Percentiles rank a stretch among this genome's conserved stretches.
Evolutionary conservation across 352 stramenopile genomes (phyloP).

Genomic region (Pythium phragmitis): DNA sequence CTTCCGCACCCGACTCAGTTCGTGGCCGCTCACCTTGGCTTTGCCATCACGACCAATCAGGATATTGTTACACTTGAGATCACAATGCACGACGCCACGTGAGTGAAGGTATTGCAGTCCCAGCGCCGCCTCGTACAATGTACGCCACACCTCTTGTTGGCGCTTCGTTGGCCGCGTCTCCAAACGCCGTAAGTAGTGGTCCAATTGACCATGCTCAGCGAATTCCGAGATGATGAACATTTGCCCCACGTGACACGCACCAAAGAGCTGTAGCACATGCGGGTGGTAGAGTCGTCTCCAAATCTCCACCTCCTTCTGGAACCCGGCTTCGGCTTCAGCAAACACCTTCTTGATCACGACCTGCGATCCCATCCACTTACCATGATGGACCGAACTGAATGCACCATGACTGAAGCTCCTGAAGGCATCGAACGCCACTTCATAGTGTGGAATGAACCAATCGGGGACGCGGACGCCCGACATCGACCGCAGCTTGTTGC

Average conservation of each 20-base stretch:
- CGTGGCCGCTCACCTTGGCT: constrained; percentile 28
- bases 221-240: constrained; percentile 44
- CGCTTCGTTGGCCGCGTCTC: constrained; percentile 14
- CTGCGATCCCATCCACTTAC: constrained; percentile 30
- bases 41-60: constrained; percentile 32
- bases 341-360: constrained; percentile 36
- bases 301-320: constrained; percentile 21
- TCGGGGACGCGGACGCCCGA: background rate
- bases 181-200: constrained; percentile 30
- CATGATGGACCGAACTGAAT: constrained; percentile 30
- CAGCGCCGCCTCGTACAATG: constrained; percentile 41
- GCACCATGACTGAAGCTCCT: constrained; percentile 24
- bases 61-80: constrained; percentile 27
- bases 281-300: constrained; percentile 36
- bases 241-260: constrained; percentile 24
- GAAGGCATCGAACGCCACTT: constrained; percentile 1
- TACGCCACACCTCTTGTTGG: constrained; percentile 24
- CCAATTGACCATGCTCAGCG: constrained; percentile 40
- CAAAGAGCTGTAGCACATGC: constrained; percentile 38
- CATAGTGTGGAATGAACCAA: constrained; percentile 20
- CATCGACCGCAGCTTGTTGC: background rate
- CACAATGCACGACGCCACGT: constrained; percentile 34
- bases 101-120: constrained; percentile 75
- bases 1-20: constrained; percentile 6
- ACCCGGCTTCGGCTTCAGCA: background rate